Base-by-base conservation (phyloP, 371 early-diverging fungal genomes). In the Actinomortierella wolfii region DNA sequence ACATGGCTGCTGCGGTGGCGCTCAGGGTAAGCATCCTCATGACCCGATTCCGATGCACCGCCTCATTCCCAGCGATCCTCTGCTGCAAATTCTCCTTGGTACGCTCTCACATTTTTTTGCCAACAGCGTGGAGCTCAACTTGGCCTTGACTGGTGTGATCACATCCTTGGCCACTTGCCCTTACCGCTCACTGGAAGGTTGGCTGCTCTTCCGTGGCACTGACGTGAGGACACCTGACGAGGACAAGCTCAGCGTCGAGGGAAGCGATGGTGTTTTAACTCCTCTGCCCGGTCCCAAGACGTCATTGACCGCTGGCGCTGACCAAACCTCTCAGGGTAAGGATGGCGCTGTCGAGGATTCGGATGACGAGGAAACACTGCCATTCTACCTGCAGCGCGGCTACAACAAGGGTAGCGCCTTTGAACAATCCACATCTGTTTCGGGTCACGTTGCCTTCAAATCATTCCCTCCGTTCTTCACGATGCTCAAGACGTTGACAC, bases 131-230 rank as follows among this genome's bases (percentile, higher is more conserved):
- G 91, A 92, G 46, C 85, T 95, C 58, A 97, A 97, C 70, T 64
- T 97, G 64, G 94, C 94, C 0, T 74, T 97, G 43, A 95, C 96
- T 0, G 94, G 94, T 18, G 93, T 94, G 15, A 76, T 97, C 20
- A 85, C 93, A 0, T 90, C 92, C 6, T 77, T 97, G 51, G 91
- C 90, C 1, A 76, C 86, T 3, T 94, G 92, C 56, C 91, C 90
- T 1, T 85, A 83, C 53, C 84, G 92, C 11, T 88, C 90, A 25
- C 70, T 92, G 43, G 92, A 91, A 57, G 87, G 90, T 3, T 92
- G 91, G 92, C 80, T 92, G 8, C 76, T 89, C n/a, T 92, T 92
- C 68, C 81, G 81, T 54, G 87, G 86, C 42, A 78, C 79, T 14
- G 83, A 89, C 65, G 81, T 78, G 41, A 81, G 77, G 42, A 75